Percentiles rank a stretch among this genome's conserved stretches.
Conservation (phyloP, 108 stramenopile genomes). For the Discostella stelligeroides region DNA sequence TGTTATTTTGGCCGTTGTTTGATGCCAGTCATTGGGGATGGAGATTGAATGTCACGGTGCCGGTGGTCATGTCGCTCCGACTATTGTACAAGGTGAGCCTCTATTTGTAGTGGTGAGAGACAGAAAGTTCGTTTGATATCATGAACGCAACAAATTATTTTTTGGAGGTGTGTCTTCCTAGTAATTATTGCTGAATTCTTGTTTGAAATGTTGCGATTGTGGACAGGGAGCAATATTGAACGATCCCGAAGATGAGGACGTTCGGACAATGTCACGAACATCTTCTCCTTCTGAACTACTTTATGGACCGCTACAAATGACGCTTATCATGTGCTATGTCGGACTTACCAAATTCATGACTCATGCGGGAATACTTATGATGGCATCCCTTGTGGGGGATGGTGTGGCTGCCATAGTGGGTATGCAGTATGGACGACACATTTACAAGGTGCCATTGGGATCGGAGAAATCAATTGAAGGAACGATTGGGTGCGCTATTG, state of each 20-base stretch:
- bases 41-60: conserved; percentile 69
- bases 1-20: conserved; percentile 76
- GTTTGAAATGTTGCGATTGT: neutral
- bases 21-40: conserved; percentile 68
- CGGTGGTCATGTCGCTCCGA: conserved; percentile 53
- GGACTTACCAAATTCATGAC: conserved; percentile 65
- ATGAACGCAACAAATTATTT: neutral
- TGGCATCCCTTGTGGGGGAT: conserved; percentile 72
- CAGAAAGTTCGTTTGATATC: no score
- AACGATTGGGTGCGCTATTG: conserved; percentile 68
- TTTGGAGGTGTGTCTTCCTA: neutral
- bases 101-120: no score
- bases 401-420: conserved; percentile 67
- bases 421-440: conserved; percentile 59
- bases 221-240: conserved; percentile 58
- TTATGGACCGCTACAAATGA: conserved; percentile 72
- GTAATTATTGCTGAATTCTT: conserved; percentile 5
- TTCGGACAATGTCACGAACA: conserved; percentile 62
- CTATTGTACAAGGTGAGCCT: conserved; percentile 69
- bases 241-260: conserved; percentile 74
- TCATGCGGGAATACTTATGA: conserved; percentile 50
- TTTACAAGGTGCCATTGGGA: conserved; percentile 62
- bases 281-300: conserved; percentile 73
- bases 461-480: conserved; percentile 74
- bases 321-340: conserved; percentile 56